phyloP scores from a whole-genome alignment of 2,329 filamentous ascomycete species.

The Sporothrix brunneoviolacea region DNA sequence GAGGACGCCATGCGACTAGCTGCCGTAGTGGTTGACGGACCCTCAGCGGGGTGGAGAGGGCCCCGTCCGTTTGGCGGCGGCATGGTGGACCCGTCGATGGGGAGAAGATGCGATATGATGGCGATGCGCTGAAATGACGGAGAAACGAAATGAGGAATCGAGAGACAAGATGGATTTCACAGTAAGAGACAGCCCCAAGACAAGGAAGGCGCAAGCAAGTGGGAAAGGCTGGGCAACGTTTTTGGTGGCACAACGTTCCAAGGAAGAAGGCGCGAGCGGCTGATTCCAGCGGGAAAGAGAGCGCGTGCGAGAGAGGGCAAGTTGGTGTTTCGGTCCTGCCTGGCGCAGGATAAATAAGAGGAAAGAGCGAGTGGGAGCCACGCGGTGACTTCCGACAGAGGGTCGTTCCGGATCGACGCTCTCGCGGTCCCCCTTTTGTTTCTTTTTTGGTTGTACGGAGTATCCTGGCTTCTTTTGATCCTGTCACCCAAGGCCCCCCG shows the following conservation, averaged over 20 bases:
- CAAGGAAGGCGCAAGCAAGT: too few species aligned
- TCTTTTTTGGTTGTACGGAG: too few species aligned
- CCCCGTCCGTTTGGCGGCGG: conserved; percentile 7
- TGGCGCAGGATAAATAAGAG: neutral
- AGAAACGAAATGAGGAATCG: neutral
- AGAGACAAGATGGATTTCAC: too few species aligned
- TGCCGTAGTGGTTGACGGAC: neutral
- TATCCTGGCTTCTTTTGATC: too few species aligned
- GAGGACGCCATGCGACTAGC: conserved; percentile 10
- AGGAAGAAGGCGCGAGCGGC: too few species aligned
- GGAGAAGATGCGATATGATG: neutral
- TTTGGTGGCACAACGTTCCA: neutral
- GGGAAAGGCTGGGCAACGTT: too few species aligned
- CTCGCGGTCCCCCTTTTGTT: too few species aligned
- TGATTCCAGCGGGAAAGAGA: too few species aligned
- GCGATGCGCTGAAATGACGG: neutral
- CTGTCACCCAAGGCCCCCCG: too few species aligned
- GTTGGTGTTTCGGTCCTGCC: neutral
- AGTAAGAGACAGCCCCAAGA: too few species aligned
- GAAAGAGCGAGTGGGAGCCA: conserved; percentile 2
- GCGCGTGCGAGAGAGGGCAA: neutral
- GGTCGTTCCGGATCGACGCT: too few species aligned
- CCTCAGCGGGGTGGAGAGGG: conserved; percentile 10
- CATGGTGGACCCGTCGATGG: conserved; percentile 11
- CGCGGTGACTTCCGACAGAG: too few species aligned